Conservation (phyloP, 331 rosid species). For the Ulmus americana region DNA sequence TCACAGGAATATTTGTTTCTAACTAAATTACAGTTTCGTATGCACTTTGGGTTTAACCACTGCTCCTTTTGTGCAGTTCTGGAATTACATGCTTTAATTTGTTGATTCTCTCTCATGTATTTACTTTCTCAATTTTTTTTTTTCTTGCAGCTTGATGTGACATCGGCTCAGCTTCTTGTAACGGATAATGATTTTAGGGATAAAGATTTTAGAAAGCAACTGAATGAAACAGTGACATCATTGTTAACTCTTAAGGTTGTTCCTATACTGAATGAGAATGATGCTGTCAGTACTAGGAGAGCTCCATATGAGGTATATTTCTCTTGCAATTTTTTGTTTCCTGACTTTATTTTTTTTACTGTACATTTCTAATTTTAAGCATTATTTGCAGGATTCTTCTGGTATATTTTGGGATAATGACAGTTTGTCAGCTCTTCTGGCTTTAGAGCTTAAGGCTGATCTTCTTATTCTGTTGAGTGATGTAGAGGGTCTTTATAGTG, state of each 20-base stretch:
- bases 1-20: background rate
- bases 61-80: conserved; percentile 1
- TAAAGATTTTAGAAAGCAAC: conserved; percentile 75
- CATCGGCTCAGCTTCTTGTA: conserved; percentile 95
- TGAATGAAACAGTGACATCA: conserved; percentile 66
- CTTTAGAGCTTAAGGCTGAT: conserved; percentile 93
- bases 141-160: conserved; percentile 69
- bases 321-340: background rate
- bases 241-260: conserved; percentile 62
- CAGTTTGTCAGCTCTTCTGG: conserved; percentile 94
- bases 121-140: conserved; percentile 20
- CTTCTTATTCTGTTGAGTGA: conserved; percentile 93
- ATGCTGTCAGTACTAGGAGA: conserved; percentile 93
- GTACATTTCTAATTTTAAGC: conserved; percentile 12
- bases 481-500: conserved; percentile 90
- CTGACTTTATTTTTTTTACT: background rate
- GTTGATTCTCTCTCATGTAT: background rate
- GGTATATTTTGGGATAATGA: conserved; percentile 99
- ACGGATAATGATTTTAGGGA: conserved; percentile 94
- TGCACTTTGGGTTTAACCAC: conserved; percentile 5
- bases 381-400: conserved; percentile 70
- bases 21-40: background rate
- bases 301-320: conserved; percentile 89
- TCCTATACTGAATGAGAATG: conserved; percentile 91
- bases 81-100: conserved; percentile 1